Conservation (phyloP, 306 rosid species). For the Quercus agrifolia region DNA sequence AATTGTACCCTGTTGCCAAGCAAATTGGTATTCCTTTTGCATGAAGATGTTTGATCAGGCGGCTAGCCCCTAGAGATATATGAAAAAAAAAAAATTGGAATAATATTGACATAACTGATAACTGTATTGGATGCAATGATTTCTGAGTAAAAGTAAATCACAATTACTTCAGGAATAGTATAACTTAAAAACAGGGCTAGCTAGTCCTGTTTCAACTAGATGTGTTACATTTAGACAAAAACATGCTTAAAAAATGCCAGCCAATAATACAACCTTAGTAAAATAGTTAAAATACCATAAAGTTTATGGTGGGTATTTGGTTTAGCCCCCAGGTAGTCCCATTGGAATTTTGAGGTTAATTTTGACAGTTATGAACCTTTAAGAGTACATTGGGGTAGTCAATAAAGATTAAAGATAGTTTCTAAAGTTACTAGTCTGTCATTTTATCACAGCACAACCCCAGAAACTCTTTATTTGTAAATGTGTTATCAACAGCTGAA, state of each 20-base stretch:
- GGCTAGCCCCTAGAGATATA: conserved; percentile 60
- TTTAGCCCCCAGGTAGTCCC: no score
- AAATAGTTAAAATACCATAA: no score
- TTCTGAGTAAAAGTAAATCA: not conserved
- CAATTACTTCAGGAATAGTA: not conserved
- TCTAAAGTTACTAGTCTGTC: not conserved
- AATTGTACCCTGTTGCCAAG: conserved; percentile 80
- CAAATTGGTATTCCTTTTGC: conserved; percentile 70
- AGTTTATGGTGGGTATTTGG: no score
- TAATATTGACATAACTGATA: conserved; percentile 1
- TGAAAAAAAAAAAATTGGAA: not conserved
- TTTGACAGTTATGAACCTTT: not conserved
- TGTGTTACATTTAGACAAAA: not conserved
- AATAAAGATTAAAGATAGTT: not conserved
- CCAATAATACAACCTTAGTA: not conserved
- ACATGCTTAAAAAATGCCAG: not conserved
- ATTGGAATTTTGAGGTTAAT: no score
- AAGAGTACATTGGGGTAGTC: not conserved
- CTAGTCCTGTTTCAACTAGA: not conserved
- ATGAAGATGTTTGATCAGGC: conserved; percentile 71
- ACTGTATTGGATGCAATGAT: not conserved
- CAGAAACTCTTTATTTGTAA: not conserved
- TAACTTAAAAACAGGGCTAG: not conserved
- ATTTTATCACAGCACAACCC: not conserved
- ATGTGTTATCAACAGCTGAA: not conserved